Percentiles rank a stretch among this genome's conserved stretches.
phyloP scores from a whole-genome alignment of 2,329 filamentous ascomycete genomes.

The Tolypocladium album region DNA sequence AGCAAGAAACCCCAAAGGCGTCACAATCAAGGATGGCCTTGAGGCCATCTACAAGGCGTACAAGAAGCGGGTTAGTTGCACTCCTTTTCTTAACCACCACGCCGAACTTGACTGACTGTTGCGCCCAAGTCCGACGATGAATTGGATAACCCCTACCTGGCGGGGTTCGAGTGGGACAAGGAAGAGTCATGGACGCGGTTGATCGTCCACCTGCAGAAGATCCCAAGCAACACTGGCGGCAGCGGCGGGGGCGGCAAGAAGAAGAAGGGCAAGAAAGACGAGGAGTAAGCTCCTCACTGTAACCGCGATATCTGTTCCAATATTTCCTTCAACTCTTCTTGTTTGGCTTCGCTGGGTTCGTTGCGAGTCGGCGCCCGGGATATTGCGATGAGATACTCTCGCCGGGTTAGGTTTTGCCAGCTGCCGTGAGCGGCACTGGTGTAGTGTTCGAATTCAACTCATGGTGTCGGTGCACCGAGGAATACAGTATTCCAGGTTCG shows the following conservation, averaged over 20 bases:
- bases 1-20: conserved; percentile 83
- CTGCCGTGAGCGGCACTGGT: conserved; percentile 13
- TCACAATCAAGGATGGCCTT: conserved; percentile 93
- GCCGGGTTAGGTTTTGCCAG: conserved; percentile 18
- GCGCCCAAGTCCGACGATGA: conserved; percentile 71
- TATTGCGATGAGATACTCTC: conserved; percentile 32
- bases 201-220: conserved; percentile 74
- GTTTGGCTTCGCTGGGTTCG: conserved; percentile 27
- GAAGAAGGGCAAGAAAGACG: conserved; percentile 58
- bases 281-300: conserved; percentile 21
- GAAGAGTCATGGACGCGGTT: conserved; percentile 84
- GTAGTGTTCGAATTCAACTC: conserved; percentile 7
- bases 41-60: conserved; percentile 94
- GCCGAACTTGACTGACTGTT: background rate
- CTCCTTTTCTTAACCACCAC: no score
- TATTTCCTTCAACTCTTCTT: conserved; percentile 25
- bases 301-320: conserved; percentile 27
- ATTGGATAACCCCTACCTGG: conserved; percentile 75
- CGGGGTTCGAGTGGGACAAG: conserved; percentile 93
- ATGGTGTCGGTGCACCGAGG: background rate
- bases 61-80: conserved; percentile 75
- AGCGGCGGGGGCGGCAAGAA: conserved; percentile 47
- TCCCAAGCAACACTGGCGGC: conserved; percentile 42
- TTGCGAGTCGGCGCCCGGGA: conserved; percentile 30
- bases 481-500: background rate